Percentiles rank a stretch among this genome's conserved stretches.
phyloP scores from a whole-genome alignment of 73 alveolate genomes.

The Paramecium sexaurelia region DNA sequence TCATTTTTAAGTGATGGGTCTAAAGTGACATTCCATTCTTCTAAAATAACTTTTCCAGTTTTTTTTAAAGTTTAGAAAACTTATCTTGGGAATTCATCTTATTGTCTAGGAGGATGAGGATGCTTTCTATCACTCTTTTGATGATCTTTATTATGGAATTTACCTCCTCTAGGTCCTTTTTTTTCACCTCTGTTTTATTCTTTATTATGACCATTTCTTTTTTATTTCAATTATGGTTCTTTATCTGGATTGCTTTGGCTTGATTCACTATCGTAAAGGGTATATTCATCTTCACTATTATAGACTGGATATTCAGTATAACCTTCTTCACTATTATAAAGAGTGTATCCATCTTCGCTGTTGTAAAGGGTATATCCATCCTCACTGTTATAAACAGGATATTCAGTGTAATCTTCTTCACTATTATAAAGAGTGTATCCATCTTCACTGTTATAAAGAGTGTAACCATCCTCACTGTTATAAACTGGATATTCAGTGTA shows the following conservation, averaged over 20 bases:
- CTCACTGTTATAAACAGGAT: too few relatives aligned
- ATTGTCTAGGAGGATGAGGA: neutral
- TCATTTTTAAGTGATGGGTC: constrained; percentile 7
- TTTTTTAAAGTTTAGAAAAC: neutral
- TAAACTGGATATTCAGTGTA: too few relatives aligned
- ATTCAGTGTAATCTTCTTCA: too few relatives aligned
- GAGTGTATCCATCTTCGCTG: too few relatives aligned
- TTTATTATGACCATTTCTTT: neutral
- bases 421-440: too few relatives aligned
- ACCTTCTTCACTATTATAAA: too few relatives aligned
- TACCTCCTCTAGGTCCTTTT: neutral
- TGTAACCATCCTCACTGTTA: neutral
- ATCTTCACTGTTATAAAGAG: neutral
- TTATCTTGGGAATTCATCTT: neutral
- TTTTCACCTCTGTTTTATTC: neutral
- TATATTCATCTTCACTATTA: neutral
- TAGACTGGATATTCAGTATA: too few relatives aligned
- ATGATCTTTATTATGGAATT: neutral
- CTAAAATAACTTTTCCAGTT: neutral
- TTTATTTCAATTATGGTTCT: neutral
- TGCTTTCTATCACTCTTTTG: neutral
- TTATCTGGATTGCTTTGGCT: neutral
- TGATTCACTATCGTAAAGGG: neutral
- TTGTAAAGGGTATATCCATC: neutral
- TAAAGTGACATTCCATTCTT: neutral